Base-by-base conservation (phyloP, 345 rosid genomes). In the Euphorbia pulcherrima region DNA sequence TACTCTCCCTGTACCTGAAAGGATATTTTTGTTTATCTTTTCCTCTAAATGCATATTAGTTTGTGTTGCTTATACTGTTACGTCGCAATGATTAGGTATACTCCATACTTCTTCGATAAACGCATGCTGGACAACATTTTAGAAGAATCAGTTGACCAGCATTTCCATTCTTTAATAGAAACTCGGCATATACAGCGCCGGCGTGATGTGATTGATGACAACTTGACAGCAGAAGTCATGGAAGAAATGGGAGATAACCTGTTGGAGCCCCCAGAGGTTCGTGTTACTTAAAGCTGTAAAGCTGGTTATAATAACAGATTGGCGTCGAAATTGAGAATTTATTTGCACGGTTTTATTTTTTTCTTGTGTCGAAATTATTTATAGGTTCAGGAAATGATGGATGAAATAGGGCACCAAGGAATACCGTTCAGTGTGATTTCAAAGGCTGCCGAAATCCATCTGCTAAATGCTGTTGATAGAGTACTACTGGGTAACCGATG, bases 101-200 rank as follows among this genome's bases (percentile, higher is more conserved):
- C 99, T 47, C 99, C 99, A 12, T 94, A 89, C 78, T 94, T 94
- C 83, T 94, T 94, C 50, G 90, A 94, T 82, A 91, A 94, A 78
- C 80, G 71, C 81, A 89, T 88, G 79, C 89, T 94, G 23, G 97
- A 94, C 82, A 85, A 83, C 84, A 89, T 94, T 80, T 96, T 91
- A 56, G 97, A 94, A 75, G 96, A 94, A 78, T 91, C 95, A 48
- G 93, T 89, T 40, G 97, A 91, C 75, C 96, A 94, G 77, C 97
- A 91, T 81, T 94, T 91, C 69, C 86, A 87, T 77, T 65, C 81
- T 70, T 78, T 94, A 79, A 88, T 94, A 68, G 93, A 91, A 89
- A 89, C 83, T 30, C 88, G 97, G 73, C 97, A 91, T 70, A 82
- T 82, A 77, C 90, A 89, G 70, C 89, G 97, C 67, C 87, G 87